Evolutionary conservation across 83 land plant species (phyloP).

Genomic region (Thuja plicata): DNA sequence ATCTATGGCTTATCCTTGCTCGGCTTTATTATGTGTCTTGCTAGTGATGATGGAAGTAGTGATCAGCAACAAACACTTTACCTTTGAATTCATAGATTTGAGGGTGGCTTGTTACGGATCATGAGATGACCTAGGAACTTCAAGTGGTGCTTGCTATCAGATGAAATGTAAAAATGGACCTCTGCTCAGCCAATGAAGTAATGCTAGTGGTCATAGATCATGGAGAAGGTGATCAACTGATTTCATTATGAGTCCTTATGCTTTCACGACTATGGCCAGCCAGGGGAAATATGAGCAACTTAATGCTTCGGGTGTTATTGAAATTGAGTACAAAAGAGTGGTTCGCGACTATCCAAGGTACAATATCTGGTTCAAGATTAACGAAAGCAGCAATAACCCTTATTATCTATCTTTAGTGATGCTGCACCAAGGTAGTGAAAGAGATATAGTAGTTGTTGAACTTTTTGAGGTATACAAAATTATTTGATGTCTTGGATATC

Average conservation of each 20-base stretch:
- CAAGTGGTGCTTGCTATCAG: constrained; percentile 12
- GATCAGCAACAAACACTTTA: too few relatives aligned
- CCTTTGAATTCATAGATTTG: too few relatives aligned
- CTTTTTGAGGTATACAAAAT: constrained; percentile 33
- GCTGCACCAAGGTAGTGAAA: constrained; percentile 27
- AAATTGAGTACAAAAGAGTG: constrained; percentile 13
- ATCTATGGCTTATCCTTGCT: too few relatives aligned
- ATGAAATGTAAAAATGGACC: constrained; percentile 25
- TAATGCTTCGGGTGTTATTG: constrained; percentile 42
- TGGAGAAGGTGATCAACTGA: constrained; percentile 43
- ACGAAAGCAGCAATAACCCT: constrained; percentile 38
- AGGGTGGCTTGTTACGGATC: constrained; percentile 38
- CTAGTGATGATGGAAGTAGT: too few relatives aligned
- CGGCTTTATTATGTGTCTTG: too few relatives aligned
- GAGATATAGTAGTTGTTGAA: constrained; percentile 27
- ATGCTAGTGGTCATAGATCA: constrained; percentile 44
- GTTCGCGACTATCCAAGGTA: constrained; percentile 27
- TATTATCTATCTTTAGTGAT: constrained; percentile 34
- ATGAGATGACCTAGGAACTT: constrained; percentile 37
- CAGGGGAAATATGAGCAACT: constrained; percentile 24
- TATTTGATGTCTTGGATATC: too few relatives aligned
- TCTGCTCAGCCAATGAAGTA: constrained; percentile 38
- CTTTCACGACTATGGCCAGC: constrained; percentile 30
- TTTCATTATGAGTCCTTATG: constrained; percentile 42
- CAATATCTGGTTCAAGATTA: constrained; percentile 32